These are phyloP conservation scores for Colletotrichum melonis DNA, from an alignment of 2,329 filamentous ascomycete species.

Conservation along the genomic window DNA sequence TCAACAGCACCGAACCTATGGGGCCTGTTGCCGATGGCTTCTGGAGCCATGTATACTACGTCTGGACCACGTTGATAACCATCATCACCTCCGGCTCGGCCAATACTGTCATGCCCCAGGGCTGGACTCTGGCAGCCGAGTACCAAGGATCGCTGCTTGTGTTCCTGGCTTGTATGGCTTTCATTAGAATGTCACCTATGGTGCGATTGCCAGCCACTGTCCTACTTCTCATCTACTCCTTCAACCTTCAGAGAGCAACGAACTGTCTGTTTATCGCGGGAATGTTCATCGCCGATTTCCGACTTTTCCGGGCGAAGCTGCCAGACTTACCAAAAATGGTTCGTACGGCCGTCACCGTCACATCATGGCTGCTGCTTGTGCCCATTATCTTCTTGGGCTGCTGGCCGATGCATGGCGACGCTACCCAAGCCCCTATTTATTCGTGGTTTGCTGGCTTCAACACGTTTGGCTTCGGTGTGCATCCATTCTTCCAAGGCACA, in stretches of 20 bases:
- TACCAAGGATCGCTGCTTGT: conserved; percentile 68
- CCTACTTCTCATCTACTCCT: conserved; percentile 53
- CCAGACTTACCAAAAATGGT: background rate
- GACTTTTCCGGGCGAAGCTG: background rate
- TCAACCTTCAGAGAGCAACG: background rate
- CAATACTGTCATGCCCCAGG: conserved; percentile 64
- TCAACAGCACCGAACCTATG: background rate
- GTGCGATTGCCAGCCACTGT: conserved; percentile 55
- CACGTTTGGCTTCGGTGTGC: background rate
- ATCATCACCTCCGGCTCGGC: conserved; percentile 61
- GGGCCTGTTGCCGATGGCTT: conserved; percentile 40
- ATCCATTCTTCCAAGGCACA: background rate
- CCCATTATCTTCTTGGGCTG: conserved; percentile 17
- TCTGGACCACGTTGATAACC: conserved; percentile 61
- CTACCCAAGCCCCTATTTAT: background rate
- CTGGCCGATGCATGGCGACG: conserved; percentile 13
- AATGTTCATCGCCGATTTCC: conserved; percentile 22
- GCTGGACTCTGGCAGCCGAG: conserved; percentile 74
- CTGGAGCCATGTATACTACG: conserved; percentile 57
- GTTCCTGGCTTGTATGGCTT: conserved; percentile 65
- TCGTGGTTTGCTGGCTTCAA: background rate
- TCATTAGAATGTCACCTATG: conserved; percentile 55
- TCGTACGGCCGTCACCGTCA: background rate
- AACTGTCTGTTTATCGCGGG: conserved; percentile 15
- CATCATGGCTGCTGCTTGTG: background rate